Evolutionary conservation across 2,329 filamentous ascomycete genomes (phyloP).

Genomic region (Helotiales sp.): DNA sequence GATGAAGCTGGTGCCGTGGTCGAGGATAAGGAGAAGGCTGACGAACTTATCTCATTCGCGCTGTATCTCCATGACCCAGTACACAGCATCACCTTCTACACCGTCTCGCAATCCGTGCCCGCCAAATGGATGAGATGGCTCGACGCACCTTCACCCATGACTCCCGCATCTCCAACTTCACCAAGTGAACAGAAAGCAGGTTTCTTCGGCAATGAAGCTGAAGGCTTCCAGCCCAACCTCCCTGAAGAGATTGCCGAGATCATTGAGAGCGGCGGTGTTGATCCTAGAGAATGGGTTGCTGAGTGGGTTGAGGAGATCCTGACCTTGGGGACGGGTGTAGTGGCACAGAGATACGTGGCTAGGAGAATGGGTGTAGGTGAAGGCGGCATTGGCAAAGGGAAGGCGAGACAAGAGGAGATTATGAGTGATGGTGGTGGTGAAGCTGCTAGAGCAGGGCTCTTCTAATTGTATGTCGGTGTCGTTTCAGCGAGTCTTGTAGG

Average conservation of each 20-base stretch:
- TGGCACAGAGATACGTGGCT: conserved; percentile 95
- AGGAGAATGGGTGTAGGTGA: conserved; percentile 95
- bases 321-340: conserved; percentile 76
- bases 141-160: conserved; percentile 70
- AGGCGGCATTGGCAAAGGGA: conserved; percentile 66
- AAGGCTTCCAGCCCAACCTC: conserved; percentile 53
- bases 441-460: conserved; percentile 61
- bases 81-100: conserved; percentile 85
- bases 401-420: conserved; percentile 62
- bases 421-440: conserved; percentile 63
- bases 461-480: conserved; percentile 26
- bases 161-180: conserved; percentile 49
- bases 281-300: conserved; percentile 94
- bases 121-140: conserved; percentile 90
- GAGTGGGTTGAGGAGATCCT: conserved; percentile 96
- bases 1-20: conserved; percentile 55
- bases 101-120: conserved; percentile 82
- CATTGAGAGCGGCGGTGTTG: conserved; percentile 74
- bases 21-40: conserved; percentile 55
- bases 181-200: conserved; percentile 37
- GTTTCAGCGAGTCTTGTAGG: conserved; percentile 1
- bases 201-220: conserved; percentile 51
- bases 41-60: conserved; percentile 73
- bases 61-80: conserved; percentile 86
- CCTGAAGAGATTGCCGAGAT: conserved; percentile 90